Conservation (phyloP, 768 basidiomycete species). For the Termitomyces sp. region DNA sequence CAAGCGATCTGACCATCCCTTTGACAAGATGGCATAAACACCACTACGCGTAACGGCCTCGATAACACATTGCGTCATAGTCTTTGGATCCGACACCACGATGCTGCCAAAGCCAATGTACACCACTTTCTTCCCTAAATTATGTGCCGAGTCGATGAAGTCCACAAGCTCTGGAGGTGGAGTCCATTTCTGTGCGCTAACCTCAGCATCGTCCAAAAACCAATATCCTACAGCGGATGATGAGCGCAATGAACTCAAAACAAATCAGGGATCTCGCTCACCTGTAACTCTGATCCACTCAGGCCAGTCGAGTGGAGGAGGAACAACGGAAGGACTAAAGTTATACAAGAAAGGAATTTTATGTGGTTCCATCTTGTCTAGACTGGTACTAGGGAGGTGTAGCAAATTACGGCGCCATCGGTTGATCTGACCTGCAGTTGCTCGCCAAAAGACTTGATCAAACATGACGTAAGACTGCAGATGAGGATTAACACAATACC, state of each 20-base stretch:
- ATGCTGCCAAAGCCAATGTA: slow-evolving; percentile 99
- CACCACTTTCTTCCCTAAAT: slow-evolving; percentile 80
- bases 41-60: slow-evolving; percentile 86
- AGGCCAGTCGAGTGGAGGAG: slow-evolving; percentile 96
- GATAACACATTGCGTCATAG: slow-evolving; percentile 88
- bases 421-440: slow-evolving; percentile 91
- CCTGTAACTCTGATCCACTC: slow-evolving; percentile 97
- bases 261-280: slow-evolving; percentile 21
- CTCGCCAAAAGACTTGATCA: slow-evolving; percentile 97
- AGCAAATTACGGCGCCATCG: slow-evolving; percentile 83
- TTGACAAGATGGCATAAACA: slow-evolving; percentile 90
- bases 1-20: slow-evolving; percentile 96
- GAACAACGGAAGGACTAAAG: slow-evolving; percentile 88
- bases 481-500: slow-evolving; percentile 3
- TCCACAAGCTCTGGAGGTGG: slow-evolving; percentile 76
- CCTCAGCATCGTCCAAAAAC: slow-evolving; percentile 93
- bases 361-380: slow-evolving; percentile 96
- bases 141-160: slow-evolving; percentile 81
- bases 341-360: slow-evolving; percentile 98
- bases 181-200: slow-evolving; percentile 84
- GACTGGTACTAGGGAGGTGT: slow-evolving; percentile 72
- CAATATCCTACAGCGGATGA: slow-evolving; percentile 79
- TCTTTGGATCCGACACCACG: slow-evolving; percentile 90
- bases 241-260: neutral
- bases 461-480: slow-evolving; percentile 90